Base-by-base conservation (phyloP, 2,329 filamentous ascomycete genomes). In the Claviceps spartinae region DNA sequence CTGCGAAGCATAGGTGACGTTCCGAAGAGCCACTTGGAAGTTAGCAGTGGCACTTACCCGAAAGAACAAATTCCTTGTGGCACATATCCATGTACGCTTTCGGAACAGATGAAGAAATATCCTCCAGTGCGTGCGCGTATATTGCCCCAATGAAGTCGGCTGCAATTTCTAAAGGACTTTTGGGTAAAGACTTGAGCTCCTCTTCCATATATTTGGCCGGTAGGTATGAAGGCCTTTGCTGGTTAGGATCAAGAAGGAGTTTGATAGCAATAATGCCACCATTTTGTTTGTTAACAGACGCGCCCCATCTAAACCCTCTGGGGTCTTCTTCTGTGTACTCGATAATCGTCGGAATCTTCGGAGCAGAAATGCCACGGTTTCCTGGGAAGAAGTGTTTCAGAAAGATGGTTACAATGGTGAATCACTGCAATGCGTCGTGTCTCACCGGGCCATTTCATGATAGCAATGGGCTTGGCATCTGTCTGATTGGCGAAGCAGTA, bases 341-440 rank as follows among this genome's bases (percentile, higher is more conserved):
- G 20, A 61, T 50, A 0, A 54, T 40, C 0, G 58, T 61, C 1
- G 58, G 59, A n/a, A 59, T 55, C 20, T 61, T 62, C 73, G 68
- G 56, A 67, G 65, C 3, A 67, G 62, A n/a, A 63, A 60, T 6
- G 63, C 62, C n/a, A 67, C 60, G 54, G 71, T 73, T 44, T 69
- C 55, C 5, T 67, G 3, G 13, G 7, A 37, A 64, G 36, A 72
- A 72, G 71, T 72, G 75, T 42, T 65, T 65, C 1, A 66, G 68
- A 54, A 76, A 65, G 46, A 68, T 26, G 6, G 26, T 26, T 61
- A 51, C 66, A 63, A 18, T 68, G 65, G 16, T 36, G 4, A 41
- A 7, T 59, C 26, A 26, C 26, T 7, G 6, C 53, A 14, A 48
- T 26, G 1, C 26, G 26, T 3, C 20, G 14, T 22, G 6, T 37